Base-by-base conservation (phyloP, 306 rosid genomes). In the Carpinus viminea region DNA sequence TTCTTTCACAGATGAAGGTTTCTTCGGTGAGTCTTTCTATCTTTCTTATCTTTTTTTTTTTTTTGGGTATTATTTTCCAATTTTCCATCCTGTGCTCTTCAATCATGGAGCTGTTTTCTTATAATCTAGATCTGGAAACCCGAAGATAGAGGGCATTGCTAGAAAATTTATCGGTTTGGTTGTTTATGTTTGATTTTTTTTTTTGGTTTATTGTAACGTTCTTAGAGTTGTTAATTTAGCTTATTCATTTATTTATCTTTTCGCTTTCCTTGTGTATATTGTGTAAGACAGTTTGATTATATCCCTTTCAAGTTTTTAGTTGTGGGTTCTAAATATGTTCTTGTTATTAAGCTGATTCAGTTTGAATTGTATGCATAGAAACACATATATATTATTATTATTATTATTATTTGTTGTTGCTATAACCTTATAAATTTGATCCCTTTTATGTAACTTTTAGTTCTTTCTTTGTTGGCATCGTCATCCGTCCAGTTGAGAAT, bases 1-100 rank as follows among this genome's bases (percentile, higher is more conserved):
- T 7, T 36, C 34, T 64, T 57, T 56, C 48, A 15, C 83, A 12
- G 46, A 84, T 84, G 85, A 81, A 82, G 76, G 57, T 72, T 75
- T 82, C 78, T n/a, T 0, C 53, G 85, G 88, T 79, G 64, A 77
- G 86, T 76, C 12, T 55, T 38, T 43, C 38, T 13, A 43, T 73
- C 17, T 72, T 64, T 31, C 2, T n/a, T 31, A 4, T 50, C 7
- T 11, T 13, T 1, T 41, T 7, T 16, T 13, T 20, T 47, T 15
- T 59, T 43, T 3, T 74, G 46, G 17, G 24, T 7, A 57, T 13
- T 60, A 60, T 21, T 36, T 64, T 31, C 8, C 65, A 61, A 12
- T 4, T 8, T 56, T 56, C 20, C 28, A 21, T 62, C 28, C 11
- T 16, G 47, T 64, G 70, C 7, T 45, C 70, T 43, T 41, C 59